phyloP scores from a whole-genome alignment of 768 basidiomycete genomes.

The Auriscalpium vulgare region DNA sequence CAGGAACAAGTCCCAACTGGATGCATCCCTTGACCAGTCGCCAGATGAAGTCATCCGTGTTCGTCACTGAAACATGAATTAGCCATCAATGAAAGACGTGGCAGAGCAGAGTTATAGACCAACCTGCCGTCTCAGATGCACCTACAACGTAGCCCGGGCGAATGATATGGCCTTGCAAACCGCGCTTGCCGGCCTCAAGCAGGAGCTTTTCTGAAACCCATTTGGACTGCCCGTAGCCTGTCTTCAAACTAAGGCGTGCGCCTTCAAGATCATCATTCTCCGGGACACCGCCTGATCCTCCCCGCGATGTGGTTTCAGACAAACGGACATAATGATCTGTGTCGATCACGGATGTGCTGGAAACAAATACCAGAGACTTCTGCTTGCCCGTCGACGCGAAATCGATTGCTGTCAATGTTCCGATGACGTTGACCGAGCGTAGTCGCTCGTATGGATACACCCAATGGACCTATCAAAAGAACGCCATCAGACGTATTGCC shows the following conservation, averaged over 20 bases:
- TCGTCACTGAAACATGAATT: constrained; percentile 60
- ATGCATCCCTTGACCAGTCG: neutral
- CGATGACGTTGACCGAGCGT: constrained; percentile 86
- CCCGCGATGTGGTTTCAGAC: constrained; percentile 56
- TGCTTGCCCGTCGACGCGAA: constrained; percentile 67
- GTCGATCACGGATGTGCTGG: constrained; percentile 93
- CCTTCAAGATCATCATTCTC: constrained; percentile 89
- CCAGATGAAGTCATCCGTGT: constrained; percentile 40
- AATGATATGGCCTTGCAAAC: constrained; percentile 77
- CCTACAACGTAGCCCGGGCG: constrained; percentile 97
- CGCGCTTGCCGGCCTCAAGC: constrained; percentile 83
- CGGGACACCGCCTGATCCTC: constrained; percentile 58
- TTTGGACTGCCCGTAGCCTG: constrained; percentile 95
- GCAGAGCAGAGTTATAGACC: constrained; percentile 19
- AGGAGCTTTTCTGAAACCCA: constrained; percentile 97
- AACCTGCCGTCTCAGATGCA: constrained; percentile 80
- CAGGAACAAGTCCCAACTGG: neutral
- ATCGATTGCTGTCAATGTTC: constrained; percentile 76
- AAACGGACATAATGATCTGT: constrained; percentile 84
- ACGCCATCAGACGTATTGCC: neutral
- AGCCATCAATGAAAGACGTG: neutral
- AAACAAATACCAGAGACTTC: constrained; percentile 85
- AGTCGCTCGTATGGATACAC: constrained; percentile 96
- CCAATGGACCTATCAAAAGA: constrained; percentile 78
- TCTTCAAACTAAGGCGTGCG: constrained; percentile 63